Conservation (phyloP, 202 grass and related monocot genomes). For the Elaeis oleifera region DNA sequence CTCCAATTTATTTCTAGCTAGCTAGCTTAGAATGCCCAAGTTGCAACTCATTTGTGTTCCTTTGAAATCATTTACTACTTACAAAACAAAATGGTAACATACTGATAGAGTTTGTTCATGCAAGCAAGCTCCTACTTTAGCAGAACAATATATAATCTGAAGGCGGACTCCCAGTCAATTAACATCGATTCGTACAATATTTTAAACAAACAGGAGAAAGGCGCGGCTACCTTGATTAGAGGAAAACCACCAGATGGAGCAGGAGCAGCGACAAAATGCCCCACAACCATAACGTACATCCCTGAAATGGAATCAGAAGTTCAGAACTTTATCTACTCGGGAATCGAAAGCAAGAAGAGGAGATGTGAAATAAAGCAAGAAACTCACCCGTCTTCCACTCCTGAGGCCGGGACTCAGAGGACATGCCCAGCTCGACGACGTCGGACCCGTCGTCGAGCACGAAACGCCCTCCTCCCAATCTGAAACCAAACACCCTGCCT, state of each 20-base stretch:
- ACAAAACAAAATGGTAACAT: too few species aligned
- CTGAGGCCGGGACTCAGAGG: constrained; percentile 29
- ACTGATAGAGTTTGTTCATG: too few species aligned
- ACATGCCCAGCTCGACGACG: constrained; percentile 38
- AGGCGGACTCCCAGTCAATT: too few species aligned
- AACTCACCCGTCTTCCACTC: constrained; percentile 41
- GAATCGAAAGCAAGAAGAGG: not conserved
- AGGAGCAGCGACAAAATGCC: constrained; percentile 28
- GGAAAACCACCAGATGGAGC: constrained; percentile 21
- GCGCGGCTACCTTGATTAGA: constrained; percentile 35
- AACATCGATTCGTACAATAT: too few species aligned
- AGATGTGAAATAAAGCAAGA: not conserved
- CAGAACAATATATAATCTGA: too few species aligned
- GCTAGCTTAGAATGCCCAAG: too few species aligned
- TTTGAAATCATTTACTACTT: too few species aligned
- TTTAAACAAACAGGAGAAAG: not conserved
- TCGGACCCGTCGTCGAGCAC: constrained; percentile 67
- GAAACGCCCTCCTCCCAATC: constrained; percentile 14
- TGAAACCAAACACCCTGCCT: constrained; percentile 63
- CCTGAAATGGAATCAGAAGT: constrained; percentile 27
- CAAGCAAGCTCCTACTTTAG: too few species aligned
- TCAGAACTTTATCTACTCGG: too few species aligned
- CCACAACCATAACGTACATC: constrained; percentile 77
- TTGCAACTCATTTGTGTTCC: too few species aligned
- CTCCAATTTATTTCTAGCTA: too few species aligned